Conservation (phyloP, 345 rosid genomes). For the Eucalyptus victrix region DNA sequence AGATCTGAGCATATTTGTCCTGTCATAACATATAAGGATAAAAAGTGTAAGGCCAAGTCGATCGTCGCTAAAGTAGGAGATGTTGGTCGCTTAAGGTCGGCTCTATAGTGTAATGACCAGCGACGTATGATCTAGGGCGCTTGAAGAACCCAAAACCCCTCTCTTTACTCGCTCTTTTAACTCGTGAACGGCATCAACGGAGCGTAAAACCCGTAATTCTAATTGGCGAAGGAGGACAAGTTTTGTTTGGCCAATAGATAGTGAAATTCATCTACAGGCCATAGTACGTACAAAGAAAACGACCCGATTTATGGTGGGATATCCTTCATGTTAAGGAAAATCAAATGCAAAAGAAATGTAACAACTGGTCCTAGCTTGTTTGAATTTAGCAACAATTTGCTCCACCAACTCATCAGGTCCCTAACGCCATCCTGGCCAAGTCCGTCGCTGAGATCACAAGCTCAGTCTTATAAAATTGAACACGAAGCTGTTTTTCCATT, state of each 20-base stretch:
- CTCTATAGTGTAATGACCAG: not conserved
- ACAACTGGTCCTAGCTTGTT: not conserved
- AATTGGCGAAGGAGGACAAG: not conserved
- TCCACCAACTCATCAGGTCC: not conserved
- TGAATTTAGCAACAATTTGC: not conserved
- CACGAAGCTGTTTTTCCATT: not conserved
- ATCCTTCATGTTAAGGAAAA: not conserved
- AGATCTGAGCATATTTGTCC: not conserved
- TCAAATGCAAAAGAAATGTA: not conserved
- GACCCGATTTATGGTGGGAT: not conserved
- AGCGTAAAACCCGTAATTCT: not conserved
- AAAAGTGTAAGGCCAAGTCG: not conserved
- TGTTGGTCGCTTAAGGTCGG: not conserved
- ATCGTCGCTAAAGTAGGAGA: not conserved
- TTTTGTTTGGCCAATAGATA: not conserved
- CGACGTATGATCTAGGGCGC: not conserved
- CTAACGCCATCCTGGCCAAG: not conserved
- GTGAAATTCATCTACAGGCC: not conserved
- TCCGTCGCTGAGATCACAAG: not conserved
- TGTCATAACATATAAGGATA: not conserved
- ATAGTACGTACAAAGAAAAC: not conserved
- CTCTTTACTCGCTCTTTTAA: not conserved
- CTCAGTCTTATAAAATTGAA: not conserved
- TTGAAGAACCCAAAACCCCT: not conserved
- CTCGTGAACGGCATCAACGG: not conserved